Evolutionary conservation across 352 stramenopile species (phyloP).

Genomic region (Pseudoperonospora humuli): DNA sequence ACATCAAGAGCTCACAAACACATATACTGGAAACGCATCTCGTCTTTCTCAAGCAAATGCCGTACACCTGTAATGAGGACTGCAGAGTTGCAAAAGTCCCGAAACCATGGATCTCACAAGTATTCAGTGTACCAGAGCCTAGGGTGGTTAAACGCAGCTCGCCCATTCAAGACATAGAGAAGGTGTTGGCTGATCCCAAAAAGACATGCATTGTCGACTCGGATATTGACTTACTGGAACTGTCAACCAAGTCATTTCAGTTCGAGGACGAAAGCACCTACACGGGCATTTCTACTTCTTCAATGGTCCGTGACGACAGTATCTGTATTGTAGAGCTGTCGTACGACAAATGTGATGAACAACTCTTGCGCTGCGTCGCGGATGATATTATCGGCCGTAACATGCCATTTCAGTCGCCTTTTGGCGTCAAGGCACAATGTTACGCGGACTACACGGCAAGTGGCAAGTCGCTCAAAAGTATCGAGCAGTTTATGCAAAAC

Average conservation of each 20-base stretch:
- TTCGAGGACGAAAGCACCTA: conserved; percentile 11
- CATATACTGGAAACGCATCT: too few species aligned
- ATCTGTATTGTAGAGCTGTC: conserved; percentile 11
- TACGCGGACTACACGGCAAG: conserved; percentile 95
- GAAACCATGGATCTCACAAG: conserved; percentile 21
- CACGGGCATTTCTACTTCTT: conserved; percentile 7
- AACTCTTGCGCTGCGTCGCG: conserved; percentile 28
- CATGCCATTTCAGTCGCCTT: conserved; percentile 36
- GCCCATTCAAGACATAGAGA: conserved; percentile 16
- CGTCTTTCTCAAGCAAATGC: too few species aligned
- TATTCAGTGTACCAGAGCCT: conserved; percentile 12
- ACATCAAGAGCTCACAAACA: too few species aligned
- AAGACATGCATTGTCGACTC: conserved; percentile 10
- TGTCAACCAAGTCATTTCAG: conserved; percentile 17
- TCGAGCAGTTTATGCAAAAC: conserved; percentile 90
- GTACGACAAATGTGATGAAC: conserved; percentile 12
- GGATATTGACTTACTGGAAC: conserved; percentile 11
- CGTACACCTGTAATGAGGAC: too few species aligned
- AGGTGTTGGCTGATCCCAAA: conserved; percentile 2
- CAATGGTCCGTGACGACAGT: conserved; percentile 9
- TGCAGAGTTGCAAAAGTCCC: too few species aligned
- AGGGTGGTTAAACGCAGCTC: conserved; percentile 10
- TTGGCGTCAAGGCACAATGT: conserved; percentile 77
- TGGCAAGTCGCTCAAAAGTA: conserved; percentile 73
- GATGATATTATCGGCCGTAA: conserved; percentile 41